Evolutionary conservation across 306 rosid genomes (phyloP).

Genomic region (Coriaria nepalensis): DNA sequence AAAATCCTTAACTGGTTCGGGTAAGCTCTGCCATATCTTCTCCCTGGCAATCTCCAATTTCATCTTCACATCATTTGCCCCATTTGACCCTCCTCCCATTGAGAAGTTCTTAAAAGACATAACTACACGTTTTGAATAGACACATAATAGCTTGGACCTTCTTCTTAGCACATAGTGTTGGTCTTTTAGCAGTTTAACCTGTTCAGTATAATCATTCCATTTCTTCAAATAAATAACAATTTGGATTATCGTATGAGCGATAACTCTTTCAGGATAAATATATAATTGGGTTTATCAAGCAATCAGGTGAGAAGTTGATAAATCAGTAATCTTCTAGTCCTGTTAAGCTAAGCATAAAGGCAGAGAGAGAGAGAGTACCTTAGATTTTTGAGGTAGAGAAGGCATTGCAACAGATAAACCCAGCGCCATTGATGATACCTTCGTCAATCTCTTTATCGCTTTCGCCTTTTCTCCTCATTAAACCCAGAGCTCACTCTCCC

Average conservation of each 20-base stretch:
- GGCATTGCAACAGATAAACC: slow-evolving; percentile 18
- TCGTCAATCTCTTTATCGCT: slow-evolving; percentile 13
- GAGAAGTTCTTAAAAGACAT: slow-evolving; percentile 12
- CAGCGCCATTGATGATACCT: slow-evolving; percentile 23
- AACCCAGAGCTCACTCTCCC: background rate
- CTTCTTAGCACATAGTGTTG: slow-evolving; percentile 10
- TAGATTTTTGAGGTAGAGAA: slow-evolving; percentile 11
- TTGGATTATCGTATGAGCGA: too few species aligned
- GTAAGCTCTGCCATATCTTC: slow-evolving; percentile 25
- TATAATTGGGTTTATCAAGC: too few species aligned
- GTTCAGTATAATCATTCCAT: too few species aligned
- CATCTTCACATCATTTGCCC: slow-evolving; percentile 10
- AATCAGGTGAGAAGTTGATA: too few species aligned
- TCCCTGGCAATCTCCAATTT: slow-evolving; percentile 13
- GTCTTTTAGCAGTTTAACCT: slow-evolving; percentile 16
- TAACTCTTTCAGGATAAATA: too few species aligned
- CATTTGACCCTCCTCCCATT: slow-evolving; percentile 19
- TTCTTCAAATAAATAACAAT: too few species aligned
- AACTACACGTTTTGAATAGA: slow-evolving; percentile 1
- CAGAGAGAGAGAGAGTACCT: slow-evolving; percentile 12
- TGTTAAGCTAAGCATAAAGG: background rate
- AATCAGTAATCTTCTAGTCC: background rate
- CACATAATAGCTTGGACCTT: background rate
- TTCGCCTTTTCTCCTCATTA: slow-evolving; percentile 16
- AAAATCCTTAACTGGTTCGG: slow-evolving; percentile 23